Percentiles rank a stretch among this genome's conserved stretches.
Conservation (phyloP, 2,329 filamentous ascomycete genomes). For the Sarocladium strictum region DNA sequence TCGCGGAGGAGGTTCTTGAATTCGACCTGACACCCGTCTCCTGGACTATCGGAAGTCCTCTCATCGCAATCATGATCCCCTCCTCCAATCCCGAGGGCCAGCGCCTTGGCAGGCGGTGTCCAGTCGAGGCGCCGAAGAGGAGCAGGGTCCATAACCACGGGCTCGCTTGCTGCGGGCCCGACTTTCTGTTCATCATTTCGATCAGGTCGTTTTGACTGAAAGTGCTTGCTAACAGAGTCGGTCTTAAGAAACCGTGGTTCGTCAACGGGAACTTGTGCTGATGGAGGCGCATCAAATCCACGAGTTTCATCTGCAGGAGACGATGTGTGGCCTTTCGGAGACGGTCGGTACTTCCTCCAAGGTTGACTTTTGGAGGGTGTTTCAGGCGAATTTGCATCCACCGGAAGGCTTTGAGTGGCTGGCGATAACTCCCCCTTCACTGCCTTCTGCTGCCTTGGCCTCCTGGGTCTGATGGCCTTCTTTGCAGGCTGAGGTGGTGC, state of each 20-base stretch:
- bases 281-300: not conserved
- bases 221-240: constrained; percentile 29
- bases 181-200: constrained; percentile 11
- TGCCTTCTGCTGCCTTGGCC: constrained; percentile 15
- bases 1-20: constrained; percentile 29
- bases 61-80: too few relatives aligned
- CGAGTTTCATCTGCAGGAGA: not conserved
- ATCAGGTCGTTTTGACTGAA: constrained; percentile 17
- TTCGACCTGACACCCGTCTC: not conserved
- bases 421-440: not conserved
- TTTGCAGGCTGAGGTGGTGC: constrained; percentile 14
- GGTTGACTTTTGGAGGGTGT: constrained; percentile 22
- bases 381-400: not conserved
- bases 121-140: constrained; percentile 53
- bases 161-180: constrained; percentile 17
- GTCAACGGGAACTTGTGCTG: not conserved
- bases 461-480: constrained; percentile 13
- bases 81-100: not conserved
- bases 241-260: constrained; percentile 11
- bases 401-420: not conserved
- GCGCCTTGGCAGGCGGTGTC: constrained; percentile 53
- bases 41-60: not conserved
- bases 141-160: constrained; percentile 41
- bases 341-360: constrained; percentile 30
- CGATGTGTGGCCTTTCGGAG: not conserved